Conservation (phyloP, 192 early-diverging fungal genomes). For the Piromyces finnis region DNA sequence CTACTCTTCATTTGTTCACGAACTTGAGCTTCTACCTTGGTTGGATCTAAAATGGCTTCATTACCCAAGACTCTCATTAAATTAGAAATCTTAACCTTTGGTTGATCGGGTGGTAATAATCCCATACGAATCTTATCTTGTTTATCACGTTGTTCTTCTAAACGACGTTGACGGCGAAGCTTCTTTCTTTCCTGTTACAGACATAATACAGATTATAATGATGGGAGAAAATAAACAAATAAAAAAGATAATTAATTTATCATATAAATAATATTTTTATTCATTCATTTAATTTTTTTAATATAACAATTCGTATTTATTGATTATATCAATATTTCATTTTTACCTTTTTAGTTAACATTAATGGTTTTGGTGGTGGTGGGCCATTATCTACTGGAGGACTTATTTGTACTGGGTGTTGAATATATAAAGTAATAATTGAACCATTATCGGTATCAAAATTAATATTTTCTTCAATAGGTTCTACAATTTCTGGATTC, state of each 20-base stretch:
- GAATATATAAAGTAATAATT: slow-evolving; percentile 54
- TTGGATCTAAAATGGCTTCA: slow-evolving; percentile 88
- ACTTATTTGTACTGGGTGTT: slow-evolving; percentile 70
- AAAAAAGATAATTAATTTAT: slow-evolving; percentile 5
- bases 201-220: slow-evolving; percentile 13
- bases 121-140: slow-evolving; percentile 90
- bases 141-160: slow-evolving; percentile 75
- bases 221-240: slow-evolving; percentile 13
- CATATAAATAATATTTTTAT: too few relatives aligned
- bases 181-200: slow-evolving; percentile 78
- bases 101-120: slow-evolving; percentile 74
- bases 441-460: slow-evolving; percentile 18
- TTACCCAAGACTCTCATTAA: slow-evolving; percentile 89
- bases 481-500: slow-evolving; percentile 42
- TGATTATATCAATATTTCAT: too few relatives aligned
- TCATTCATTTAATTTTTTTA: too few relatives aligned
- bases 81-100: slow-evolving; percentile 81
- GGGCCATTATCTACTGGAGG: slow-evolving; percentile 47
- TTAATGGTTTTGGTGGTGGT: slow-evolving; percentile 41
- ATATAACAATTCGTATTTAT: too few relatives aligned
- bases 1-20: slow-evolving; percentile 67
- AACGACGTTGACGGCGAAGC: slow-evolving; percentile 67
- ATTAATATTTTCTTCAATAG: background rate
- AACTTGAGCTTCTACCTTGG: slow-evolving; percentile 83
- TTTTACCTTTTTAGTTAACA: slow-evolving; percentile 58